Conservation (phyloP, 2,329 filamentous ascomycete species). For the Mollisiaceae sp. region DNA sequence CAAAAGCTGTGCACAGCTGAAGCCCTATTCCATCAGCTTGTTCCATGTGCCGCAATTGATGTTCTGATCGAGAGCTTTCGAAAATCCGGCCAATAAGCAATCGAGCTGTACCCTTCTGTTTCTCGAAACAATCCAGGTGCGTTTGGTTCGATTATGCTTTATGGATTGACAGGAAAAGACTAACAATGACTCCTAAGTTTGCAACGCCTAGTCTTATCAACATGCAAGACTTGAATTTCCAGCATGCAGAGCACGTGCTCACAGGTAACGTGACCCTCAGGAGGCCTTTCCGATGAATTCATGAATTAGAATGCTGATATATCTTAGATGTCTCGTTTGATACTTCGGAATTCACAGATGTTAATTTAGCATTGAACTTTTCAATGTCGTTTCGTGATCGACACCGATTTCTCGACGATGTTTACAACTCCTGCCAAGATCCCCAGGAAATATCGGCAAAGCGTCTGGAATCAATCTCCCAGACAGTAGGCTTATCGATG, state of each 20-base stretch:
- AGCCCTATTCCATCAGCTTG: background rate
- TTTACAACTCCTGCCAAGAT: conserved; percentile 21
- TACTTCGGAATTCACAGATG: conserved; percentile 1
- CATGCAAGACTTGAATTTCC: background rate
- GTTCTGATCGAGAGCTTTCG: background rate
- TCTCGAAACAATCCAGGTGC: background rate
- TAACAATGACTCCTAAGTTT: background rate
- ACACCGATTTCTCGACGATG: conserved; percentile 21
- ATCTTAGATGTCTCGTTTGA: background rate
- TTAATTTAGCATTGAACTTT: conserved; percentile 9
- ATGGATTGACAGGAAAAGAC: background rate
- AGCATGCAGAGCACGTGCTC: background rate
- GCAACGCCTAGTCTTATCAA: background rate
- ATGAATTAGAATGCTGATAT: background rate
- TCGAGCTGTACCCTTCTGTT: background rate
- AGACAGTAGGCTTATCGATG: conserved; percentile 20
- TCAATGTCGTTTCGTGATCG: conserved; percentile 27
- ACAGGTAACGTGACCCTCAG: conserved; percentile 11
- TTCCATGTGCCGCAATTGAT: background rate
- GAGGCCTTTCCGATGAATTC: background rate
- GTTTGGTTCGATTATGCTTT: background rate
- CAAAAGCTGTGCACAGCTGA: conserved; percentile 15
- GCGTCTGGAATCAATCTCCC: conserved; percentile 14
- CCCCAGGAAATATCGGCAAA: conserved; percentile 18
- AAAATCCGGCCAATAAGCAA: background rate